Base-by-base conservation (phyloP, 441 rosid species). In the Syzygium syzygioides region DNA sequence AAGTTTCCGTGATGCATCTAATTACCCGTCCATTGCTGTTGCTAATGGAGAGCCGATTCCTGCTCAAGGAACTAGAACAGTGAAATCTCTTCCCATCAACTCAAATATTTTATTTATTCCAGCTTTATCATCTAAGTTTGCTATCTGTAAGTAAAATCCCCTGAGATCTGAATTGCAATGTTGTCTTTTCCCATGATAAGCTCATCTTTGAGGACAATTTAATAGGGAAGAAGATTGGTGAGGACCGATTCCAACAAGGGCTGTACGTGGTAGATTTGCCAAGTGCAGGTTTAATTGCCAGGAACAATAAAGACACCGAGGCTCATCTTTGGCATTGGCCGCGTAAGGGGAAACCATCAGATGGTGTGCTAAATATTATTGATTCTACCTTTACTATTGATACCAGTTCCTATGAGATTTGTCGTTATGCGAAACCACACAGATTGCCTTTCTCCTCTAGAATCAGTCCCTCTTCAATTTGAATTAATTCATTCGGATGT, bases 201-300 rank as follows among this genome's bases (percentile, higher is more conserved):
- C 28, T 57, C n/a, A 57, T 57, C 60, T 57, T 57, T 57, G 1
- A 23, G 14, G 60, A 57, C n/a, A 57, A 13, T 57, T 57, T 4
- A 57, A 57, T 57, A 57, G 60, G 28, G 60, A 56, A 56, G 60
- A 56, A 0, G 60, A 56, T 56, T 23, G 28, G 28, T 56, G 60
- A 23, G 60, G 60, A 5, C 60, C 60, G 25, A 56, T 56, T 23
- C 60, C 60, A 56, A 56, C 25, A 56, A 9, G 60, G 60, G 60
- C 9, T 23, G 60, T 56, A 0, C 60, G 25, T 56, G 13, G 1
- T 56, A 8, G 60, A 23, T 0, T 23, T 56, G 25, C 60, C 60
- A 23, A 56, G 60, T 56, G 60, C 60, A 56, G 53, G 3, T 50
- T 50, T 50, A 12, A 50, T 12, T 50, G 9, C 52, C 11, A 50